Evolutionary conservation across 345 rosid species (phyloP).

Genomic region (Turnera subulata): DNA sequence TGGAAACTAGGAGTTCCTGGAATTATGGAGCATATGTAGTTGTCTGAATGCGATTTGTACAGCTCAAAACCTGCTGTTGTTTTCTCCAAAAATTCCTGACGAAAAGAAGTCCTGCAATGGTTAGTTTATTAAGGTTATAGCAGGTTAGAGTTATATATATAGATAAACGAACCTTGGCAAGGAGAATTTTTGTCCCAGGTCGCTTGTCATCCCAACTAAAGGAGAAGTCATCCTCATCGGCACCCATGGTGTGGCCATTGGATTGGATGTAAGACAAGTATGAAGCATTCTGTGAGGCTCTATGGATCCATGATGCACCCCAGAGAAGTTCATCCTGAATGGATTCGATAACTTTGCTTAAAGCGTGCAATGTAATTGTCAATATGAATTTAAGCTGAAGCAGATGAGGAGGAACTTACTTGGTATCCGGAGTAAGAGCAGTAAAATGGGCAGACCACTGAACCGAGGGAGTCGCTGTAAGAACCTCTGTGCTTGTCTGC

Average conservation of each 20-base stretch:
- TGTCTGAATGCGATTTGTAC: slow-evolving; percentile 67
- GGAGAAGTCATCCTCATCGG: slow-evolving; percentile 72
- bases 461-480: slow-evolving; percentile 55
- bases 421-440: slow-evolving; percentile 68
- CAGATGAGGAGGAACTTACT: too few species aligned
- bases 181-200: slow-evolving; percentile 86
- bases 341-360: neutral
- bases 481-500: slow-evolving; percentile 67
- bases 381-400: too few species aligned
- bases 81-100: slow-evolving; percentile 56
- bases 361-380: too few species aligned
- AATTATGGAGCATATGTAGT: slow-evolving; percentile 58
- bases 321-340: slow-evolving; percentile 86
- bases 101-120: neutral
- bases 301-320: slow-evolving; percentile 97
- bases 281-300: slow-evolving; percentile 63
- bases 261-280: slow-evolving; percentile 67
- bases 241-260: slow-evolving; percentile 84
- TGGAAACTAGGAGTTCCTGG: slow-evolving; percentile 56
- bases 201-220: slow-evolving; percentile 99
- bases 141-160: too few species aligned
- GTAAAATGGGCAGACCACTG: slow-evolving; percentile 74
- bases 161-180: slow-evolving; percentile 55
- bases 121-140: neutral
- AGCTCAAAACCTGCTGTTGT: slow-evolving; percentile 37